phyloP scores from a whole-genome alignment of 2,329 filamentous ascomycete genomes.

The Trichophyton simii region DNA sequence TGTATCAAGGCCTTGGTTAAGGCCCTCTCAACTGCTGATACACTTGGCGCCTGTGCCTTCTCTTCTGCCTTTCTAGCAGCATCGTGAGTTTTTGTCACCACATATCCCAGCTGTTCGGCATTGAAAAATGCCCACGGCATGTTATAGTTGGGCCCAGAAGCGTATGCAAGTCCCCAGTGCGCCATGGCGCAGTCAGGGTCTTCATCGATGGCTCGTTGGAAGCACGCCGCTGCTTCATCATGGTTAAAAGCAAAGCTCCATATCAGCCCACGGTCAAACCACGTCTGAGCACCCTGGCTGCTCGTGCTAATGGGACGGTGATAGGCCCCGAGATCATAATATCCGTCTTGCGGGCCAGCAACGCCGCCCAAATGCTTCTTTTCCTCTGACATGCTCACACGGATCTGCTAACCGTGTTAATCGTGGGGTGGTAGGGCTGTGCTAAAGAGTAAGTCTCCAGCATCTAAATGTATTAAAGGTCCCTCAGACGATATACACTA shows the following conservation, averaged over 20 bases:
- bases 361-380: background rate
- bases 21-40: slow-evolving; percentile 41
- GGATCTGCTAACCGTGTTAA: background rate
- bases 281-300: slow-evolving; percentile 43
- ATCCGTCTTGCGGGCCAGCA: background rate
- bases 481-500: background rate
- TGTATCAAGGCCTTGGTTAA: slow-evolving; percentile 50
- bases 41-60: slow-evolving; percentile 28
- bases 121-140: slow-evolving; percentile 62
- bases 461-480: background rate
- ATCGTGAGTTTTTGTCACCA: slow-evolving; percentile 37
- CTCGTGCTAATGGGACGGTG: slow-evolving; percentile 43
- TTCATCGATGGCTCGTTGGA: slow-evolving; percentile 27
- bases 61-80: slow-evolving; percentile 36
- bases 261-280: slow-evolving; percentile 60
- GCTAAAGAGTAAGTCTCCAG: no score
- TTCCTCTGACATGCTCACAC: background rate
- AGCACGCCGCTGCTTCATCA: slow-evolving; percentile 49
- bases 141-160: slow-evolving; percentile 60
- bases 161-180: slow-evolving; percentile 44
- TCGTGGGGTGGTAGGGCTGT: no score
- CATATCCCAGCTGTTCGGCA: slow-evolving; percentile 41
- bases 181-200: slow-evolving; percentile 34
- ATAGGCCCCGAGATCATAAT: slow-evolving; percentile 48
- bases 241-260: slow-evolving; percentile 71